phyloP scores from a whole-genome alignment of 225 moss, liverwort and hornwort genomes.

The Lunularia cruciata region DNA sequence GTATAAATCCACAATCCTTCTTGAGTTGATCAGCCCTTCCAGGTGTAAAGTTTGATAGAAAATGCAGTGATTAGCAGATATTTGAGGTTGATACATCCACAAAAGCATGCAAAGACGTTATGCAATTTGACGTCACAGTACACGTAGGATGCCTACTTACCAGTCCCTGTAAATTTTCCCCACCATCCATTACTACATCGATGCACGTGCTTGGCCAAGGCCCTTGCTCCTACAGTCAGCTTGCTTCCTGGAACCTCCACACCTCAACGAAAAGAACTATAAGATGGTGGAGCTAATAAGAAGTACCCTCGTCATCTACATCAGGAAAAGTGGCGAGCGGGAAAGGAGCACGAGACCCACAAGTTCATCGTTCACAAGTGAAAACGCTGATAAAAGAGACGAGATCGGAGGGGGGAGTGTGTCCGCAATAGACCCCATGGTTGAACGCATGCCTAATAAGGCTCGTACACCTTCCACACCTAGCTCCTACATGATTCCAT shows the following conservation, averaged over 20 bases:
- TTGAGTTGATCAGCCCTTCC: too few species aligned
- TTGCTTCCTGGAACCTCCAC: constrained; percentile 84
- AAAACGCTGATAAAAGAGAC: constrained; percentile 64
- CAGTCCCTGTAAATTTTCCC: constrained; percentile 76
- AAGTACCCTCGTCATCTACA: neutral
- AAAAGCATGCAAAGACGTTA: too few species aligned
- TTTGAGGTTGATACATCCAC: too few species aligned
- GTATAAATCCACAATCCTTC: too few species aligned
- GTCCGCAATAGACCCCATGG: constrained; percentile 61
- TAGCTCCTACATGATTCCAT: constrained; percentile 47
- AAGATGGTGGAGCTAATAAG: too few species aligned
- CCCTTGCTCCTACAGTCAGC: constrained; percentile 85
- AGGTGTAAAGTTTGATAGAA: too few species aligned
- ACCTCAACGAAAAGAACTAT: too few species aligned
- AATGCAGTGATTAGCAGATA: too few species aligned
- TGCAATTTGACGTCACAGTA: too few species aligned
- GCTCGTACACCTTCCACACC: constrained; percentile 71
- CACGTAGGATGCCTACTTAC: constrained; percentile 41
- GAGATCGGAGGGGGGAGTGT: constrained; percentile 71
- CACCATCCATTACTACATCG: constrained; percentile 88
- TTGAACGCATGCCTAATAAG: constrained; percentile 77
- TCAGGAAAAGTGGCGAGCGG: too few species aligned
- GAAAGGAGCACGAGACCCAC: constrained; percentile 52
- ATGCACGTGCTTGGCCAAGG: constrained; percentile 91
- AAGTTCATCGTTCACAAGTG: constrained; percentile 60